These are phyloP conservation scores for Astrocystis sublimbata DNA, from an alignment of 495 filamentous ascomycete species.

Conservation along the genomic window DNA sequence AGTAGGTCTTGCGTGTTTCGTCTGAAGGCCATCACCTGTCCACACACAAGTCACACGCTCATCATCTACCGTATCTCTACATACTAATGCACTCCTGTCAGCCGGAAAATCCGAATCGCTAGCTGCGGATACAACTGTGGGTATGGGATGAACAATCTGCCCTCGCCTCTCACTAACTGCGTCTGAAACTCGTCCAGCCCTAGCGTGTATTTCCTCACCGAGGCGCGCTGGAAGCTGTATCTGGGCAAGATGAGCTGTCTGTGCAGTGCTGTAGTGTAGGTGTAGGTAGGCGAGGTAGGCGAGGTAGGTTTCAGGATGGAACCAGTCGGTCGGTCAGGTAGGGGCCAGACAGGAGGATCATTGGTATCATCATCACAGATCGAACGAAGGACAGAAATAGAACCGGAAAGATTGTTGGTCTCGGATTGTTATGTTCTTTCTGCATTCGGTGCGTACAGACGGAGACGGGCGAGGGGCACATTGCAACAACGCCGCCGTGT, in stretches of 20 bases:
- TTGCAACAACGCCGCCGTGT: background rate
- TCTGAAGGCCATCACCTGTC: no score
- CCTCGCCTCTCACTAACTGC: background rate
- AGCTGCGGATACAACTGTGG: background rate
- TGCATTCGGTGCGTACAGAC: slow-evolving; percentile 1
- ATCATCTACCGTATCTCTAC: no score
- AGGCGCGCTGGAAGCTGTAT: background rate
- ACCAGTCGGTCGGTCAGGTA: no score
- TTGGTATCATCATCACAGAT: background rate
- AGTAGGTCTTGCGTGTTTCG: background rate
- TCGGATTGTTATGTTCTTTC: background rate
- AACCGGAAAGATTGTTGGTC: background rate
- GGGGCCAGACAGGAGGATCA: no score
- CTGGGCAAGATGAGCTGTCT: no score
- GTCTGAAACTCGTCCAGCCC: background rate
- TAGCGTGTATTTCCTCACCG: background rate
- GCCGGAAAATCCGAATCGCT: slow-evolving; percentile 11
- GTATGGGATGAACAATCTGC: background rate
- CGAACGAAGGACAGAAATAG: background rate
- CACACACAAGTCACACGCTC: no score
- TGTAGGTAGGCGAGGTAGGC: background rate
- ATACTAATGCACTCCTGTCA: background rate
- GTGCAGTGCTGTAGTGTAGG: no score
- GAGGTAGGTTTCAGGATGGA: background rate
- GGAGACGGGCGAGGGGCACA: background rate